These are phyloP conservation scores for Ascochyta viciae-villosae DNA, from an alignment of 2,329 filamentous ascomycete species.

Conservation along the genomic window DNA sequence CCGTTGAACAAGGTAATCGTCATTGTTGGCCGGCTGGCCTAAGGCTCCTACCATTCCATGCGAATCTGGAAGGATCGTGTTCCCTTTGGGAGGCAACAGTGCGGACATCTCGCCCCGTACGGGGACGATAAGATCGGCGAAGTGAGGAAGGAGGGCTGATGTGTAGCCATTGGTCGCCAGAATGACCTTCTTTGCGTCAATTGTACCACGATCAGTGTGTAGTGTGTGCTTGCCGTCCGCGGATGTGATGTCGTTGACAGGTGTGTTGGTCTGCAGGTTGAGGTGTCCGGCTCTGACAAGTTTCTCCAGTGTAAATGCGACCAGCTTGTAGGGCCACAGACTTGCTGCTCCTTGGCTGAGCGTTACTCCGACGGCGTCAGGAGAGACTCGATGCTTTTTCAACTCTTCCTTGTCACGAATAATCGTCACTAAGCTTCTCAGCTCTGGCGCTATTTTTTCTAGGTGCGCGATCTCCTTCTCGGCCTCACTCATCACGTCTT, in stretches of 20 bases:
- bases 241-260: constrained; percentile 56
- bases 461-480: constrained; percentile 61
- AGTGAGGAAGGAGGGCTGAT: constrained; percentile 72
- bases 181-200: constrained; percentile 70
- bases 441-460: constrained; percentile 60
- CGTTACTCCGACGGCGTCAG: constrained; percentile 66
- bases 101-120: constrained; percentile 76
- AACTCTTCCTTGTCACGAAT: constrained; percentile 55
- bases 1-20: constrained; percentile 79
- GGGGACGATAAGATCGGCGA: constrained; percentile 76
- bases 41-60: constrained; percentile 68
- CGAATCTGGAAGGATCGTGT: constrained; percentile 61
- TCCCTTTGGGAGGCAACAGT: constrained; percentile 62
- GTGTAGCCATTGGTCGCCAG: constrained; percentile 88
- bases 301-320: constrained; percentile 72
- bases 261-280: constrained; percentile 78
- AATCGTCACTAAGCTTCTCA: constrained; percentile 56
- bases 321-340: constrained; percentile 85
- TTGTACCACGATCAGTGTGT: constrained; percentile 71
- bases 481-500: constrained; percentile 62
- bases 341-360: constrained; percentile 70
- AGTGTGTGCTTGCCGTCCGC: constrained; percentile 61
- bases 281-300: constrained; percentile 61
- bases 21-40: constrained; percentile 57
- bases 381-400: constrained; percentile 56